Base-by-base conservation (phyloP, 805 yeast genomes). In the Hanseniaspora nectarophila region DNA sequence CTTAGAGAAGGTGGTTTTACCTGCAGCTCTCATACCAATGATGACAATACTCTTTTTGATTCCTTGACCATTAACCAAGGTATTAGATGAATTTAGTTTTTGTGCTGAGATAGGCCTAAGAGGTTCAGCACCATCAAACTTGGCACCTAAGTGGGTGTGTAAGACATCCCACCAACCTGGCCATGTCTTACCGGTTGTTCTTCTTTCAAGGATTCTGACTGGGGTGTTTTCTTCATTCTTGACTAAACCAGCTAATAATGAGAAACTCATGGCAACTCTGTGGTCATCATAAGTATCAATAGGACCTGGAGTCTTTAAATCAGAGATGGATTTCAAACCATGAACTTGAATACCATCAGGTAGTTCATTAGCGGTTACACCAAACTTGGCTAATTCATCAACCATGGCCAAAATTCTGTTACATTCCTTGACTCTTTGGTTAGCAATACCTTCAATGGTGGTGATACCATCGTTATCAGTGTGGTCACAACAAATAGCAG, bases 151-250 rank as follows among this genome's bases (percentile, higher is more conserved):
- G 45, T 74, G 68, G 46, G 83, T 75, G 63, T 81, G 88, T 56
- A 92, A 71, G 33, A 81, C 76, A 68, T 92, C 98, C 98, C 98
- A 92, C 98, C 98, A 92, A 35, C 97, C 97, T 20, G 98, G 98
- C 98, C 98, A 92, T 0, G 98, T 92, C 70, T 92, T 92, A 54
- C 90, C 94, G 1, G 96, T 94, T 64, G 97, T 87, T 24, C 83
- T 77, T 68, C 97, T 80, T 63, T 90, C 96, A 58, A 82, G 78
- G 54, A 92, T 79, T 57, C 80, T 71, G 1, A 84, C 90, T 1
- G 85, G 80, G 3, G 70, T 72, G 1, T 62, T 60, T 43, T 67
- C 63, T 1, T 33, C 18, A 7, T 59, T 49, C 31, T 62, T 56
- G 46, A 77, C 75, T 60, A 85, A 72, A 33, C 95, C 87, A 4